Base-by-base conservation (phyloP, 257 asterid genomes). In the Nicotiana tabacum region DNA sequence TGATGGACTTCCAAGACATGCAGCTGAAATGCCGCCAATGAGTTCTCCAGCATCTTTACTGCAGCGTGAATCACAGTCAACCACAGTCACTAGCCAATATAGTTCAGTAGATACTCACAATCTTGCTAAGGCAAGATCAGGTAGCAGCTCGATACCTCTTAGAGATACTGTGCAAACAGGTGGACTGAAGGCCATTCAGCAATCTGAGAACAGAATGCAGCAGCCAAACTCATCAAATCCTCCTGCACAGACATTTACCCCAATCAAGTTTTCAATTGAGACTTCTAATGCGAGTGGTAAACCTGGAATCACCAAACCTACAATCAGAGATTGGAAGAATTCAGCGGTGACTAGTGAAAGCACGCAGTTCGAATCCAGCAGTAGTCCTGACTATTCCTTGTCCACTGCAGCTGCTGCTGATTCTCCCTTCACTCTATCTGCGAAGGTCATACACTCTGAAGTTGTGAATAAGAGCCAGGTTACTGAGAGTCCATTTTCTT, bases 391-490 rank as follows among this genome's bases (percentile, higher is more conserved):
- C 72, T 58, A 81, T 87, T 84, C 91, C 2, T 57, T 82, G 43
- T 66, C 88, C 80, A 83, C 85, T 77, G 80, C 89, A 56, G 79
- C 85, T 80, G 74, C 85, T 77, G 77, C 87, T 83, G 85, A 85
- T 85, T 90, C 91, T 12, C 82, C 82, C 74, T 83, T 77, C 58
- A 72, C 64, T 64, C 83, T 70, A 78, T 82, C 89, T 37, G 87
- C 72, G 77, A 90, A 84, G 82, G 86, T 77, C 81, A 72, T 83
- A 70, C 83, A 90, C 69, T 55, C 87, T 69, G 87, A 84, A 85
- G 62, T 46, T 81, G 72, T 86, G 11, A 82, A 80, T 24, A 77
- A 88, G 72, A 86, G 81, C 88, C 83, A 66, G 62, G 80, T 84
- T 68, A 35, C 55, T 83, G 88, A 77, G 88, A 81, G 64, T 77